Conservation (phyloP, 805 yeast species). For the Candida wancherniae region DNA sequence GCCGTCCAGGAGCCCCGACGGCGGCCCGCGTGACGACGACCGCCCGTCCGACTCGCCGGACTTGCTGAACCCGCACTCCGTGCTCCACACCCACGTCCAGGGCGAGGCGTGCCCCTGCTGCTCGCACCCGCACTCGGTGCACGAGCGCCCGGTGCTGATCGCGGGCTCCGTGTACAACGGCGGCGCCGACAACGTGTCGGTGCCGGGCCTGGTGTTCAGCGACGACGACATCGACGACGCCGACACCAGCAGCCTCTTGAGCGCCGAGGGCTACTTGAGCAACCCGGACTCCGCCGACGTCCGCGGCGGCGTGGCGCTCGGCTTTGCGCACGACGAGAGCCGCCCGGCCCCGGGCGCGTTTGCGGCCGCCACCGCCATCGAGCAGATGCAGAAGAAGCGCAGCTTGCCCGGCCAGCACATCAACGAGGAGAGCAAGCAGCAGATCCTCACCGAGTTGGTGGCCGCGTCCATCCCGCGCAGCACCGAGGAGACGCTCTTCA, state of each 20-base stretch:
- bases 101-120: constrained; percentile 50
- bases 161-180: constrained; percentile 55
- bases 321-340: constrained; percentile 36
- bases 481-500: constrained; percentile 72
- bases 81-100: constrained; percentile 13
- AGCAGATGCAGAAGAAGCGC: constrained; percentile 45
- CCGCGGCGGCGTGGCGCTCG: neutral
- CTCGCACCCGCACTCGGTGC: constrained; percentile 48
- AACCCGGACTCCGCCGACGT: neutral
- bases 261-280: constrained; percentile 21
- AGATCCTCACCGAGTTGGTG: constrained; percentile 41
- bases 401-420: constrained; percentile 11
- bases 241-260: constrained; percentile 27
- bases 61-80: constrained; percentile 3
- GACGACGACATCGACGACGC: constrained; percentile 28
- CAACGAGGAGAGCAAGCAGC: constrained; percentile 28
- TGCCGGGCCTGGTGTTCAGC: constrained; percentile 37
- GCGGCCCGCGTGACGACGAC: neutral
- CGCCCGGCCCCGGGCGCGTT: constrained; percentile 47
- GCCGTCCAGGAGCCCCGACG: constrained; percentile 2
- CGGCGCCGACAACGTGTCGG: constrained; percentile 22
- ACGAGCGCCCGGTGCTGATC: constrained; percentile 60
- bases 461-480: constrained; percentile 73
- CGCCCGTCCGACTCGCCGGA: constrained; percentile 4
- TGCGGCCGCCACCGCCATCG: constrained; percentile 34